phyloP scores from a whole-genome alignment of 495 filamentous ascomycete species.

The Mytilinidion resinicola region DNA sequence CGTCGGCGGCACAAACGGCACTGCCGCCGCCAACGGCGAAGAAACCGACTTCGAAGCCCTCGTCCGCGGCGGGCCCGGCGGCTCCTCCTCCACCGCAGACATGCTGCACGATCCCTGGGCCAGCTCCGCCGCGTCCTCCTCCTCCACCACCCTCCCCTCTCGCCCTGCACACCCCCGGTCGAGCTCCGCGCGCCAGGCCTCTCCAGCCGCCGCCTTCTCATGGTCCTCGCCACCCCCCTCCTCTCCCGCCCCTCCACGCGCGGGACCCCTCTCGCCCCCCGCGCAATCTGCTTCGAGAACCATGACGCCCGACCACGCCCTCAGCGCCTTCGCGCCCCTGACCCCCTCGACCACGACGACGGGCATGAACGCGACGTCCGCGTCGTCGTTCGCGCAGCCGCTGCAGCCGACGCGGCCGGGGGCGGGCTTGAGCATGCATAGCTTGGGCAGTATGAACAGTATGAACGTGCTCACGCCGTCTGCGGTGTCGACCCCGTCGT shows the following conservation, averaged over 20 bases:
- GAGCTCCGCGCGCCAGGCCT: constrained; percentile 12
- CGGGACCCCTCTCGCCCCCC: constrained; percentile 15
- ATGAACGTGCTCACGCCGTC: constrained; percentile 7
- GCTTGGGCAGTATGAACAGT: constrained; percentile 21
- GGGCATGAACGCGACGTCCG: constrained; percentile 13
- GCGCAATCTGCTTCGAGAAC: constrained; percentile 5
- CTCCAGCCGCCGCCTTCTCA: constrained; percentile 22
- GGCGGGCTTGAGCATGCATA: constrained; percentile 23
- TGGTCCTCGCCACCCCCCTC: constrained; percentile 25
- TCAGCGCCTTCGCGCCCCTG: constrained; percentile 46
- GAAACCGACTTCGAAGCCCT: constrained; percentile 78
- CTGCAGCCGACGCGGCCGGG: constrained; percentile 11
- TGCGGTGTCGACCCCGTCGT: constrained; percentile 1
- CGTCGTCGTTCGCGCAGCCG: constrained; percentile 5
- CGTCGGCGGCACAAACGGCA: constrained; percentile 43
- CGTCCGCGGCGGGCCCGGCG: constrained; percentile 57
- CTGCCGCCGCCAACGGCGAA: constrained; percentile 45
- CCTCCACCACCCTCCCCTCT: constrained; percentile 20
- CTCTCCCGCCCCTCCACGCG: constrained; percentile 11
- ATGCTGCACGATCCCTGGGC: constrained; percentile 37
- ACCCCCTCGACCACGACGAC: constrained; percentile 38
- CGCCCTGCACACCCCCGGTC: constrained; percentile 8
- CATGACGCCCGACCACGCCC: constrained; percentile 46
- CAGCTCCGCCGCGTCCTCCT: constrained; percentile 8
- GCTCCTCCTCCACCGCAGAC: constrained; percentile 31